These are phyloP conservation scores for Brassica juncea DNA, from an alignment of 345 rosid species.

Conservation along the genomic window DNA sequence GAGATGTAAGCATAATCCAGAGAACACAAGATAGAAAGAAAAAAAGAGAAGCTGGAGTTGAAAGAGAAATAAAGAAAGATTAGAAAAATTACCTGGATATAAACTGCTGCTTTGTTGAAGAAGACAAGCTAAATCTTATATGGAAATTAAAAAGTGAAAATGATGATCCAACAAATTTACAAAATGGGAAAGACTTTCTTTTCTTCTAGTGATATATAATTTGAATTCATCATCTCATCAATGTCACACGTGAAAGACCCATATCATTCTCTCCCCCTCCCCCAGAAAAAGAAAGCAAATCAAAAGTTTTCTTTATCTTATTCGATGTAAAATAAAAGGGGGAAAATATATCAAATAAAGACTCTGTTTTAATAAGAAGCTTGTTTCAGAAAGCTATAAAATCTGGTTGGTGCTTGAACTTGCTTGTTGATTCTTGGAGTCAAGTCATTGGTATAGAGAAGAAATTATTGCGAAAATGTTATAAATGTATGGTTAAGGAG, in stretches of 20 bases:
- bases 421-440: slow-evolving; percentile 31
- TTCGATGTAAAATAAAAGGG: background rate
- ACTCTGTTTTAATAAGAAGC: slow-evolving; percentile 1
- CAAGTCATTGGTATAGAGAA: slow-evolving; percentile 18
- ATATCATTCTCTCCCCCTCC: slow-evolving; percentile 28
- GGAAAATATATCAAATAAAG: background rate
- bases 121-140: slow-evolving; percentile 41
- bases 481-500: slow-evolving; percentile 52
- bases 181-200: background rate
- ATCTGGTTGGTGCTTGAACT: slow-evolving; percentile 56
- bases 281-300: slow-evolving; percentile 21
- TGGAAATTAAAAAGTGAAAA: slow-evolving; percentile 15
- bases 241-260: slow-evolving; percentile 42
- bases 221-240: slow-evolving; percentile 37
- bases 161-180: slow-evolving; percentile 45
- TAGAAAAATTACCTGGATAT: slow-evolving; percentile 55
- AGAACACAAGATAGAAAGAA: background rate
- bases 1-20: slow-evolving; percentile 13
- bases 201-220: slow-evolving; percentile 16
- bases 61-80: slow-evolving; percentile 25
- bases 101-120: slow-evolving; percentile 45
- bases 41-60: background rate
- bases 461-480: slow-evolving; percentile 48
- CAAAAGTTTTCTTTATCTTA: background rate
- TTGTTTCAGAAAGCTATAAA: slow-evolving; percentile 48